A percentile compares a stretch with the other conserved stretches of the same genome.
These are phyloP conservation scores for Wakefieldia striispora DNA, from an alignment of 768 basidiomycete genomes.

Conservation along the genomic window DNA sequence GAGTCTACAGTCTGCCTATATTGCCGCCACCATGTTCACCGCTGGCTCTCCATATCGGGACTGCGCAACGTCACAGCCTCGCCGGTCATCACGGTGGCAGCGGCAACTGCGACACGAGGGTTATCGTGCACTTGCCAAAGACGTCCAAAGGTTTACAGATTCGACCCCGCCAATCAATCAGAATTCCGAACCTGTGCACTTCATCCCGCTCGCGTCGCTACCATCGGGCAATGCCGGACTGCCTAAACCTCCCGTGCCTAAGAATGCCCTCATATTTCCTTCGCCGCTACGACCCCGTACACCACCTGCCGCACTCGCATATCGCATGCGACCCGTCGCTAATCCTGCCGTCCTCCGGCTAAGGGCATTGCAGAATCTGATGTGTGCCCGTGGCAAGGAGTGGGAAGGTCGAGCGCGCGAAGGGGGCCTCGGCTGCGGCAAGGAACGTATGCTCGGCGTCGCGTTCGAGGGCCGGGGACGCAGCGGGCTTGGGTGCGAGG, in stretches of 20 bases:
- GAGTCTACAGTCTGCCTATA: constrained; percentile 57
- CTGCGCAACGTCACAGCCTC: constrained; percentile 17
- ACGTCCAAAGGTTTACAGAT: constrained; percentile 43
- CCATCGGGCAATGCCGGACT: constrained; percentile 29
- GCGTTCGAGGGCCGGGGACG: constrained; percentile 62
- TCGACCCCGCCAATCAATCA: constrained; percentile 9
- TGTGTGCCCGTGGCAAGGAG: constrained; percentile 40
- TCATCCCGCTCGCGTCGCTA: constrained; percentile 40
- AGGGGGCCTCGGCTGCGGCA: constrained; percentile 50
- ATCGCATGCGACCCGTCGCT: constrained; percentile 54
- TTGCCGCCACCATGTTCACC: constrained; percentile 51
- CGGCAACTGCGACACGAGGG: constrained; percentile 34
- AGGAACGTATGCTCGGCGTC: constrained; percentile 56
- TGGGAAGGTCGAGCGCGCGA: constrained; percentile 51
- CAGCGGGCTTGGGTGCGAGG: constrained; percentile 47
- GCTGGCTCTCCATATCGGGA: constrained; percentile 31
- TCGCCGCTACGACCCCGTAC: constrained; percentile 42
- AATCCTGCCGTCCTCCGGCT: constrained; percentile 61
- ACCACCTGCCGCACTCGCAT: constrained; percentile 30
- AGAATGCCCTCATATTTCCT: constrained; percentile 40
- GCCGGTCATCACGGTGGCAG: constrained; percentile 8
- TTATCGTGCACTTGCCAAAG: constrained; percentile 41
- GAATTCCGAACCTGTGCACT: constrained; percentile 31
- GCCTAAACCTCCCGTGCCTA: constrained; percentile 25
- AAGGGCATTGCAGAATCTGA: constrained; percentile 58